Percentiles rank a stretch among this genome's conserved stretches.
Evolutionary conservation across 768 basidiomycete species (phyloP).

Genomic region (Royoungia palumana): DNA sequence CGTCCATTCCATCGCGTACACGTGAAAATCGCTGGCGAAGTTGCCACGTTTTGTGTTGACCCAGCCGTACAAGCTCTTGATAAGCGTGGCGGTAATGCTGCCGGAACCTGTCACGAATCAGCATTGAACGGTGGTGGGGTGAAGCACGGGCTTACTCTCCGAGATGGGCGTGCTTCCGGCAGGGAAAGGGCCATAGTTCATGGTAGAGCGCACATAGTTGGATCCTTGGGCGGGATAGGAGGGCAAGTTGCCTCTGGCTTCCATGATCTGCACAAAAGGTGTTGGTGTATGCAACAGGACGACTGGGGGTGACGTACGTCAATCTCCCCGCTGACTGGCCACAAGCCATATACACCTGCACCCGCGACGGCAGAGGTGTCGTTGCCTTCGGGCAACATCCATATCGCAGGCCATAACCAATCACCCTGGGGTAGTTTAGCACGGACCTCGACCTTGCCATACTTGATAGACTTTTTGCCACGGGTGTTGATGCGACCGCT

Average conservation of each 20-base stretch:
- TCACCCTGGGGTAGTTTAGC: conserved; percentile 61
- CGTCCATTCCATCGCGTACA: conserved; percentile 60
- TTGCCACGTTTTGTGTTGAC: conserved; percentile 38
- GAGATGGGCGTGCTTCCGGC: conserved; percentile 32
- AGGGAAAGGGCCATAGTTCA: conserved; percentile 66
- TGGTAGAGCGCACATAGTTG: conserved; percentile 50
- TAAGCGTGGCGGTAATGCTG: conserved; percentile 22
- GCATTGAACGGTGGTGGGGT: not conserved
- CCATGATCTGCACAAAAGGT: conserved; percentile 43
- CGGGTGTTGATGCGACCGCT: conserved; percentile 53
- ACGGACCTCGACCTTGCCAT: conserved; percentile 55
- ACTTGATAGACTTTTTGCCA: conserved; percentile 46
- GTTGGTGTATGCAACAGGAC: not conserved
- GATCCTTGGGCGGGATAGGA: conserved; percentile 41
- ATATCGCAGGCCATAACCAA: conserved; percentile 35
- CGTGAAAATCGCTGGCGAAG: conserved; percentile 49
- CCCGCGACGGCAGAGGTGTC: conserved; percentile 15
- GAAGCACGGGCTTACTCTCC: conserved; percentile 12
- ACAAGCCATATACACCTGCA: conserved; percentile 31
- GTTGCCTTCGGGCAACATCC: conserved; percentile 31
- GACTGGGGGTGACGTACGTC: conserved; percentile 39
- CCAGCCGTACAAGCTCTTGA: conserved; percentile 37
- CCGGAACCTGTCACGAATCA: conserved; percentile 4
- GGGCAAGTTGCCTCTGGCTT: conserved; percentile 48
- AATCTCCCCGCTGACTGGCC: conserved; percentile 58